phyloP scores from a whole-genome alignment of 345 rosid genomes.

The Linum usitatissimum region DNA sequence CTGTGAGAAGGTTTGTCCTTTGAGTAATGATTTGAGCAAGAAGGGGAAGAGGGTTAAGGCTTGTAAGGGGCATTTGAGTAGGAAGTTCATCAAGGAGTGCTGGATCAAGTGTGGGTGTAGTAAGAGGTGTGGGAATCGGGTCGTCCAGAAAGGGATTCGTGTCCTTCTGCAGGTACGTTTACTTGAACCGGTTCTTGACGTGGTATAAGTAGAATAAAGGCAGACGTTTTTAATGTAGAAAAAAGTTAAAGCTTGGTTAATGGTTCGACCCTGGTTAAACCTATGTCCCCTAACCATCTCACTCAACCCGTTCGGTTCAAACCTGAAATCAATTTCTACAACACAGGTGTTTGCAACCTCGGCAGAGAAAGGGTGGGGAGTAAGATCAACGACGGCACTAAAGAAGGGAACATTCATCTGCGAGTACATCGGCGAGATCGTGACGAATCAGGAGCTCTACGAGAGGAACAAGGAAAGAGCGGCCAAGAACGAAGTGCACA shows the following conservation, averaged over 20 bases:
- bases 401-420: conserved; percentile 15
- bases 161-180: conserved; percentile 21
- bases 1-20: conserved; percentile 49
- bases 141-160: conserved; percentile 14
- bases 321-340: background rate
- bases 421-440: conserved; percentile 15
- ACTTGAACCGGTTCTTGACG: background rate
- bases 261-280: too few species aligned
- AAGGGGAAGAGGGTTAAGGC: conserved; percentile 12
- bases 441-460: conserved; percentile 14
- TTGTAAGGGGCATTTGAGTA: conserved; percentile 15
- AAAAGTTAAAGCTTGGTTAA: too few species aligned
- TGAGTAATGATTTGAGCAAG: conserved; percentile 23
- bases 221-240: too few species aligned
- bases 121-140: conserved; percentile 15
- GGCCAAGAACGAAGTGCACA: conserved; percentile 15
- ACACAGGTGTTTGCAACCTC: conserved; percentile 12
- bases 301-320: too few species aligned
- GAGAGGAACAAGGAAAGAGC: conserved; percentile 26
- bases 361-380: conserved; percentile 18
- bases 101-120: conserved; percentile 20
- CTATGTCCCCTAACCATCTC: too few species aligned
- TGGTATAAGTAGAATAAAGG: too few species aligned
- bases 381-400: conserved; percentile 8
- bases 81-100: conserved; percentile 22